Evolutionary conservation across 768 basidiomycete genomes (phyloP), one percentile per base, ranked within the genome.

Genomic region (Boletus insuetus): DNA sequence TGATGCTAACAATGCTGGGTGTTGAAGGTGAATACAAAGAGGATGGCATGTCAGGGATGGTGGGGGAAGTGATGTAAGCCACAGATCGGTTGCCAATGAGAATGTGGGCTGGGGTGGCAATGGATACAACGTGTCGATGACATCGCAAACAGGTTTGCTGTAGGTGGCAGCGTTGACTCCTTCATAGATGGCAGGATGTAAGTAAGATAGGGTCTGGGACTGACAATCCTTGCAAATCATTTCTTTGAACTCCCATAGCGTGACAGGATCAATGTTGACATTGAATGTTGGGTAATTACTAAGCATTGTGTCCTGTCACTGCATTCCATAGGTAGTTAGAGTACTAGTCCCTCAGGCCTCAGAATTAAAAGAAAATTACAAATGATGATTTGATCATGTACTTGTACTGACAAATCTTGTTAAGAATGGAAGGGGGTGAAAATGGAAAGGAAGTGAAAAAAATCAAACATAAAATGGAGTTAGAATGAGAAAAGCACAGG

Each of bases 161-260:
- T 40, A 37, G 69, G 53, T 58, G 67, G 43, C 8, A 78, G 77
- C 0, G 82, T 82, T 22, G 82, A 78, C 55, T n/a, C n/a, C n/a
- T 85, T 86, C 0, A 82, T 82, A 61, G 84, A 79, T 0, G 82
- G 77, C 0, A 86, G 75, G 0, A 81, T 77, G 56, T 88, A 87
- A 0, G 82, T 80, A 0, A 87, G 87, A 51, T 86, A 90, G 0
- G 82, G n/a, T n/a, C n/a, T n/a, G 2, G 69, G 63, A 4, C 80
- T 75, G 29, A 73, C 71, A 58, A n/a, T n/a, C n/a, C n/a, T n/a
- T n/a, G n/a, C n/a, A 89, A 0, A 89, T 81, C 64, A 80, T 80
- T 0, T 65, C 64, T 62, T 89, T 84, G 64, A 91, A 91, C n/a
- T 80, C 82, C 4, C 64, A 58, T 0, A 91, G 73, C 0, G 84